Evolutionary conservation across 2,329 filamentous ascomycete genomes (phyloP).

Genomic region (Emmonsiellopsis sp.): DNA sequence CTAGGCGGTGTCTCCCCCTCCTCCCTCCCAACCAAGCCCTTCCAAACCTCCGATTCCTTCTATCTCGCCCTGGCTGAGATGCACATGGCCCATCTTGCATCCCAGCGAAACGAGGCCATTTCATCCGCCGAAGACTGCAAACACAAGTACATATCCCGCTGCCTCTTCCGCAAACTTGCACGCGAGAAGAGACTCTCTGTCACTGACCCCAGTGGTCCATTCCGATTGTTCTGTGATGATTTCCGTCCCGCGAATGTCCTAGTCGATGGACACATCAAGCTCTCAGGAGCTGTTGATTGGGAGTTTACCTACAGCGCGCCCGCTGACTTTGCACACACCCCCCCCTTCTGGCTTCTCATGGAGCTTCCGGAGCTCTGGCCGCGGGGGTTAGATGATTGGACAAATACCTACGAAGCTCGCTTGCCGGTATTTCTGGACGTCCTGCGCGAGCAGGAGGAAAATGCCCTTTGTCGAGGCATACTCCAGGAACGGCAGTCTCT

Average conservation of each 20-base stretch:
- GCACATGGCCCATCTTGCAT: conserved; percentile 32
- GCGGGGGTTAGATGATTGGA: conserved; percentile 10
- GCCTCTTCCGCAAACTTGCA: conserved; percentile 13
- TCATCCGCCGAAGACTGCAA: conserved; percentile 16
- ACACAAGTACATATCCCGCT: conserved; percentile 13
- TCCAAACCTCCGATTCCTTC: conserved; percentile 24
- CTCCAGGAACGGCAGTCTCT: conserved; percentile 9
- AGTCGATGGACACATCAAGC: conserved; percentile 26
- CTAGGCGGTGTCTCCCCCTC: conserved; percentile 15
- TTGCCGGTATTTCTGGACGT: conserved; percentile 12
- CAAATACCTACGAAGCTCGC: conserved; percentile 7
- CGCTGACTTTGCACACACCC: conserved; percentile 29
- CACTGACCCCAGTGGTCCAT: conserved; percentile 23
- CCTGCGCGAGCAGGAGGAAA: conserved; percentile 11
- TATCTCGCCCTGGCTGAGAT: conserved; percentile 36
- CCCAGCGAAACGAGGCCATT: no score
- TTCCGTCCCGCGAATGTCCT: conserved; percentile 33
- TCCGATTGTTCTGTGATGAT: conserved; percentile 32
- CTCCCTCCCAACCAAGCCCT: conserved; percentile 10
- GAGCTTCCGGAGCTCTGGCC: conserved; percentile 14
- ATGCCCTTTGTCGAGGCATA: conserved; percentile 3
- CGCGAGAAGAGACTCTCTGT: background rate
- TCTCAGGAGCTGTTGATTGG: conserved; percentile 32
- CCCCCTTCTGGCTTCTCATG: conserved; percentile 35
- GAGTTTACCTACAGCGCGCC: conserved; percentile 38